Evolutionary conservation across 257 asterid genomes (phyloP).

Genomic region (Solanum dulcamara): DNA sequence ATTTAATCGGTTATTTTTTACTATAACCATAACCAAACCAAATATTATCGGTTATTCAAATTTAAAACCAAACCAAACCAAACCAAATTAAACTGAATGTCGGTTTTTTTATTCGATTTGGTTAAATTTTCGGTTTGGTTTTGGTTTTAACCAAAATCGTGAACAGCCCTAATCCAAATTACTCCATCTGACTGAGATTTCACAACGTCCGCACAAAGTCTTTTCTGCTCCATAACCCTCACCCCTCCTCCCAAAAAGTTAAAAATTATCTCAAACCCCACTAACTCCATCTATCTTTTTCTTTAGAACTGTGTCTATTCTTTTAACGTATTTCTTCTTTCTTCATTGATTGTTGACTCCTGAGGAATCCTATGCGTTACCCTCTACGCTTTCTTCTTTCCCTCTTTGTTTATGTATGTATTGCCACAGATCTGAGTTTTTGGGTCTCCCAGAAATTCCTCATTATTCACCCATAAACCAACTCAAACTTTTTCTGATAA

Average conservation of each 20-base stretch:
- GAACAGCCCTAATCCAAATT: too few species aligned
- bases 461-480: too few species aligned
- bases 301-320: not conserved
- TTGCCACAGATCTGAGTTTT: not conserved
- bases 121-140: too few species aligned
- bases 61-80: too few species aligned
- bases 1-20: too few species aligned
- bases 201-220: not conserved
- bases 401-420: too few species aligned
- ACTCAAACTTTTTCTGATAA: too few species aligned
- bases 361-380: not conserved
- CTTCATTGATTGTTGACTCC: not conserved
- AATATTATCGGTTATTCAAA: too few species aligned
- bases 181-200: not conserved
- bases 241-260: not conserved
- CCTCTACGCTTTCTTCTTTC: not conserved
- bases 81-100: too few species aligned
- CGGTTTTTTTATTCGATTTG: too few species aligned
- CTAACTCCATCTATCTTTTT: not conserved
- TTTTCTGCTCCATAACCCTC: not conserved
- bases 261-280: not conserved
- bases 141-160: too few species aligned
- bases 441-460: not conserved
- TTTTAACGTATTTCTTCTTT: not conserved
- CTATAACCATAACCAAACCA: too few species aligned